Base-by-base conservation (phyloP, 1,284 basidiomycete species). In the Ceratobasidium sp. region DNA sequence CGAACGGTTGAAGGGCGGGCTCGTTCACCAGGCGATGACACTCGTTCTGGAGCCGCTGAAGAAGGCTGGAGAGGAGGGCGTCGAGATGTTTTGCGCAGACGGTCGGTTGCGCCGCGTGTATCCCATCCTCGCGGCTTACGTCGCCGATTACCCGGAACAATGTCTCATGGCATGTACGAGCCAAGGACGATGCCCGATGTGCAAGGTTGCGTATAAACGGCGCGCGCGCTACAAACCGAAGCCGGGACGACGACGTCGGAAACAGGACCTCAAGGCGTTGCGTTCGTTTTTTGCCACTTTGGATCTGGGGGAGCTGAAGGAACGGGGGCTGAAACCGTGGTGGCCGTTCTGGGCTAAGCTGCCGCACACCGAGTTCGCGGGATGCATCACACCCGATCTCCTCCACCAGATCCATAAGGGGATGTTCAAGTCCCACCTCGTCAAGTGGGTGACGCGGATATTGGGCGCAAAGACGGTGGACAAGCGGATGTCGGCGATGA, bases 91-190 rank as follows among this genome's bases (percentile, higher is more conserved):
- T 28, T 64, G 76, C 53, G 39, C 63, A 20, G 77, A 79, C 65
- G 79, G 79, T 15, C 33, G 35, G 7, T 33, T 69, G 6, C 68
- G 61, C 17, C 45, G 26, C 6, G 26, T 75, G 28, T 63, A 28
- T 31, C 68, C 76, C 47, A 75, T 77, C 26, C 45, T 79, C 20
- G 75, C 69, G 3, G 54, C 66, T 31, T 69, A 77, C 20, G 7
- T 77, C 8, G 79, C 76, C 11, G 77, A 79, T 45, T 76, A 33
- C 26, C 77, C 77, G 26, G 79, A 79, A 77, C 78, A 79, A 49
- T 60, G 56, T 39, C 45, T 76, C 1, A 54, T 67, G n/a, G 51
- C 77, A 10, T 76, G 77, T 28, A 64, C 61, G 7, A 28, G 51
- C 10, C 45, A 58, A 11, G 51, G 53, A 17, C 20, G 67, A 3